Evolutionary conservation across 306 rosid genomes (phyloP), one percentile per base, ranked within the genome.

Genomic region (Rosa rugosa): DNA sequence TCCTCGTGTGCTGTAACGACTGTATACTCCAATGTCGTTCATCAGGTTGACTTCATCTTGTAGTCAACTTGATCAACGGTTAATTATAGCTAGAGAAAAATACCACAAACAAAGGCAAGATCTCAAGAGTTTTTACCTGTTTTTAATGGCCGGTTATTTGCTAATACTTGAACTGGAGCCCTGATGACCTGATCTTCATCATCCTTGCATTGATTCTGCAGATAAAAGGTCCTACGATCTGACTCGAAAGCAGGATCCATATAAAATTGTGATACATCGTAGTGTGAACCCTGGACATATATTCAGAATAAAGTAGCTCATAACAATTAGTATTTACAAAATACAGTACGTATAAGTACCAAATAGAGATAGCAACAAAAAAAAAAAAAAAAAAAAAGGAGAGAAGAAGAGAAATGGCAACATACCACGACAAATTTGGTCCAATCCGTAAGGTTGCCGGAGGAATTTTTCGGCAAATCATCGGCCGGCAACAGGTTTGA

Each of bases 361-460:
- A 12, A 47, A 47, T 47, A 47, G 53, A 56, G 6, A 10, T 8
- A 11, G 6, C n/a, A n/a, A n/a, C n/a, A n/a, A n/a, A n/a, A n/a
- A n/a, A n/a, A n/a, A n/a, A n/a, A 47, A 44, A 42, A 38, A 47
- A 46, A 1, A 20, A 42, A 13, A 20, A 23, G 44, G 12, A 8
- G 60, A 34, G 49, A 42, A 11, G 67, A 63, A 31, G 36, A 72
- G 71, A 8, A 78, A 77, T 45, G 5, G 31, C 49, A 45, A 75
- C 95, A 87, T 74, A 93, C 98, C 83, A 80, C 3, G 59, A 89
- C 87, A 83, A 75, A 79, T 60, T 69, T 49, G 41, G 93, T 86
- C 74, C 89, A 62, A 76, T 81, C 84, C 60, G n/a, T 83, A 66
- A 82, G 25, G 38, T 67, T 16, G 75, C 79, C 69, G n/a, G 92